These are phyloP conservation scores for Schizothecium vesticola DNA, from an alignment of 495 filamentous ascomycete genomes.

Conservation along the genomic window DNA sequence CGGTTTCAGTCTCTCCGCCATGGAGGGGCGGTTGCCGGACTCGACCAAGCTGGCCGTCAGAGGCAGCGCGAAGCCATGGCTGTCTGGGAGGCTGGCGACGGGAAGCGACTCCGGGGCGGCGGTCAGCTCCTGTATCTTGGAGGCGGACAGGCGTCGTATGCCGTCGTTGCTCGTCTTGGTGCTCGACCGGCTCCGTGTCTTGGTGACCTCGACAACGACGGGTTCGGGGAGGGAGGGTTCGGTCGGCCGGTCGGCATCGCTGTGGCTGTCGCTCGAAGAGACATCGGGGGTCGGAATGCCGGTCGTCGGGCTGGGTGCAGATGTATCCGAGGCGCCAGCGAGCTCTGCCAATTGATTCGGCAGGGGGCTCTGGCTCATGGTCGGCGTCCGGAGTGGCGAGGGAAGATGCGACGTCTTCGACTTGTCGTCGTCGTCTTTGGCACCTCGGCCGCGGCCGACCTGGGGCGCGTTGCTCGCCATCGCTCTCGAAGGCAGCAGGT, in stretches of 20 bases:
- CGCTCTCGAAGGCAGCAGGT: not conserved
- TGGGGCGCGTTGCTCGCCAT: not conserved
- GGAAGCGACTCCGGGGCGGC: constrained; percentile 49
- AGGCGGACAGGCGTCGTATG: constrained; percentile 50
- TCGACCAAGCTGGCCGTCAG: constrained; percentile 34
- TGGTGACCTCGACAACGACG: constrained; percentile 1
- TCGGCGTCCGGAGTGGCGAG: constrained; percentile 12
- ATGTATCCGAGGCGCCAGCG: not conserved
- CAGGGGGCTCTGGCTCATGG: not conserved
- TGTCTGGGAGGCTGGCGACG: constrained; percentile 28
- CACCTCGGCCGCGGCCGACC: not conserved
- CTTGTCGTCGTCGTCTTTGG: not conserved
- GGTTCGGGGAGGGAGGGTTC: not conserved
- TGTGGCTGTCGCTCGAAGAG: constrained; percentile 29
- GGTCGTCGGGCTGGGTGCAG: constrained; percentile 15
- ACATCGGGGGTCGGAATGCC: constrained; percentile 27
- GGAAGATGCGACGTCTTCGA: constrained; percentile 12
- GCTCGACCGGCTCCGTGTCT: constrained; percentile 26
- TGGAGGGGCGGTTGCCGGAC: constrained; percentile 23
- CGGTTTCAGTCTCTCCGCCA: constrained; percentile 26
- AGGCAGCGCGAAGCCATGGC: constrained; percentile 23
- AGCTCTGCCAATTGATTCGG: not conserved
- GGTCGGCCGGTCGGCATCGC: constrained; percentile 19
- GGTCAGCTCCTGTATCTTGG: constrained; percentile 51
- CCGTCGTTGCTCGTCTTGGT: constrained; percentile 37